A percentile compares a stretch with the other conserved stretches of the same genome.
These are phyloP conservation scores for Luvunga scandens DNA, from an alignment of 345 rosid genomes.

Conservation along the genomic window DNA sequence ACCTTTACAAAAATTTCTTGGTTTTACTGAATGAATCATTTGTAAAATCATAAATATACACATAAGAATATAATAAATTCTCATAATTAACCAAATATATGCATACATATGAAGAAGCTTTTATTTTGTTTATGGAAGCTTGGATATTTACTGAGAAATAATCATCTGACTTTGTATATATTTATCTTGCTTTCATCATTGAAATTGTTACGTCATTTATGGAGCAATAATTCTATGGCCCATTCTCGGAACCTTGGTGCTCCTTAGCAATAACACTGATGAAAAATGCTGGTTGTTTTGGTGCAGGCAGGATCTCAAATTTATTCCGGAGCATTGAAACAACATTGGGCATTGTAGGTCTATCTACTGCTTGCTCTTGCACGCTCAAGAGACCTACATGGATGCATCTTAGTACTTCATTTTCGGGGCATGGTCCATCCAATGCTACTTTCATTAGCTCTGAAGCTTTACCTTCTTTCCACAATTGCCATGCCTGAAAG, in stretches of 20 bases:
- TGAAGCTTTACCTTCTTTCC: no score
- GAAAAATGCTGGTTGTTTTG: slow-evolving; percentile 21
- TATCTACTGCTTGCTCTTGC: slow-evolving; percentile 10
- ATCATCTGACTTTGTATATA: not conserved
- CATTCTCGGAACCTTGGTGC: not conserved
- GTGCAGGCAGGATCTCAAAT: not conserved
- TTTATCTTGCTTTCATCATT: slow-evolving; percentile 14
- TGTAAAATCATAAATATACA: no score
- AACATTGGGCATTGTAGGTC: slow-evolving; percentile 23
- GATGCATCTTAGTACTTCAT: slow-evolving; percentile 7
- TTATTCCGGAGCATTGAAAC: slow-evolving; percentile 12
- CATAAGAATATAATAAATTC: no score
- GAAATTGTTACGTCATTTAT: slow-evolving; percentile 13
- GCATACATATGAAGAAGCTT: no score
- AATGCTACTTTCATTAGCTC: no score
- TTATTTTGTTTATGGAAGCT: no score
- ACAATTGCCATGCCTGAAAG: no score
- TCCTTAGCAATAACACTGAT: not conserved
- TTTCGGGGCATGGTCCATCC: no score
- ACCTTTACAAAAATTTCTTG: no score
- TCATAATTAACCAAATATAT: no score
- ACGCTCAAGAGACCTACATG: slow-evolving; percentile 15
- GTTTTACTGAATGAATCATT: no score
- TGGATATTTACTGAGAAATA: no score
- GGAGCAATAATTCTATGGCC: not conserved